Conservation (phyloP, 2,329 filamentous ascomycete species). For the Fonsecaea monophora region DNA sequence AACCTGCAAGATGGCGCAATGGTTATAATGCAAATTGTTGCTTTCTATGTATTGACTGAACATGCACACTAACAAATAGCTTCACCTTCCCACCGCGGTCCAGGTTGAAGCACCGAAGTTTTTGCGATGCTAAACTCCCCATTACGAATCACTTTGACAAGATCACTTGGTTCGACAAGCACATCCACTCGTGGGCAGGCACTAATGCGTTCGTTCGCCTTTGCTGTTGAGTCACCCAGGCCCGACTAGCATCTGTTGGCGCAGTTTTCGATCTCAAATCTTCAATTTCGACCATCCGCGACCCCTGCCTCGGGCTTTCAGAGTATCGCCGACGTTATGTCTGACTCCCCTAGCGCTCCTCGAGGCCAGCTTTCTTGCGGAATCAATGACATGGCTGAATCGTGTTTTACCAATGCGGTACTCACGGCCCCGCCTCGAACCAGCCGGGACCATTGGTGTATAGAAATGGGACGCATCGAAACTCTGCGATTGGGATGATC, state of each 20-base stretch:
- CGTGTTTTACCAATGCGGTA: conserved; percentile 15
- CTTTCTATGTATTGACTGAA: neutral
- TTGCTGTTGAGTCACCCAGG: neutral
- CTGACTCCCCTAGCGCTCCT: neutral
- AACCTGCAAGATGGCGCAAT: neutral
- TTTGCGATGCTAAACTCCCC: neutral
- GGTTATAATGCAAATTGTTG: neutral
- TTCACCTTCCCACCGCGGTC: neutral
- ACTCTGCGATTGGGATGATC: neutral
- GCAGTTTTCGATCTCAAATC: neutral
- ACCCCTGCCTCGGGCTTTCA: neutral
- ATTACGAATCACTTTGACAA: neutral
- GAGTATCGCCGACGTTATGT: conserved; percentile 2
- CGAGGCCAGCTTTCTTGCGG: neutral
- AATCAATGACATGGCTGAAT: conserved; percentile 2
- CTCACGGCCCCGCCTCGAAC: conserved; percentile 1
- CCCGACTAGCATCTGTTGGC: too few species aligned
- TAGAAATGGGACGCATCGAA: conserved; percentile 14
- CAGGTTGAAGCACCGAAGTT: neutral
- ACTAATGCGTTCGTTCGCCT: neutral
- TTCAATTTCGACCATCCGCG: conserved; percentile 20
- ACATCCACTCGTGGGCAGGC: too few species aligned
- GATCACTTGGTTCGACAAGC: neutral
- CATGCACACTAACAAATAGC: neutral
- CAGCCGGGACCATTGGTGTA: conserved; percentile 7